These are phyloP conservation scores for Amborella trichopoda DNA, from an alignment of 164 flowering plant species.

Conservation along the genomic window DNA sequence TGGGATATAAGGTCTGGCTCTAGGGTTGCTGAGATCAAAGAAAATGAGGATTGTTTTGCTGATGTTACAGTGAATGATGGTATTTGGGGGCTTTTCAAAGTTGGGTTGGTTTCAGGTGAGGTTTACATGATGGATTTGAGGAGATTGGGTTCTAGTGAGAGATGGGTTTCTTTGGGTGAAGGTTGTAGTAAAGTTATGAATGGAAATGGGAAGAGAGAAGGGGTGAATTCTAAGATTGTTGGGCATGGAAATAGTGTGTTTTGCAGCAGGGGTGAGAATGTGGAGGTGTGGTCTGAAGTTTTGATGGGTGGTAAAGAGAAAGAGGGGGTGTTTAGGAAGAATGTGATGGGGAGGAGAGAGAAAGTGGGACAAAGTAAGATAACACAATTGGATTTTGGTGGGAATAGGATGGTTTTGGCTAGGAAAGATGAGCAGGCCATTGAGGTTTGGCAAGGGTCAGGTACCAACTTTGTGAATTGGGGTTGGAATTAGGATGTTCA, in stretches of 20 bases:
- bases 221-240: slow-evolving; percentile 56
- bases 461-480: neutral
- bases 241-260: slow-evolving; percentile 74
- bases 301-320: slow-evolving; percentile 27
- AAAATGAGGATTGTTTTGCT: slow-evolving; percentile 69
- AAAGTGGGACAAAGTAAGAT: slow-evolving; percentile 45
- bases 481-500: no score
- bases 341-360: slow-evolving; percentile 53
- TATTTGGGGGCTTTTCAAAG: slow-evolving; percentile 49
- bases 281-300: slow-evolving; percentile 91
- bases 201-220: slow-evolving; percentile 72
- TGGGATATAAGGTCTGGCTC: slow-evolving; percentile 73
- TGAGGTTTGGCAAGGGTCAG: slow-evolving; percentile 89
- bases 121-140: slow-evolving; percentile 63
- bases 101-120: slow-evolving; percentile 82
- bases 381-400: slow-evolving; percentile 66
- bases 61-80: slow-evolving; percentile 60
- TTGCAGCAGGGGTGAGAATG: slow-evolving; percentile 56
- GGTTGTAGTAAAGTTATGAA: slow-evolving; percentile 18
- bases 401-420: slow-evolving; percentile 77
- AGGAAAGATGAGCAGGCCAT: slow-evolving; percentile 68
- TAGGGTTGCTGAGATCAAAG: slow-evolving; percentile 53
- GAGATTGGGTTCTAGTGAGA: slow-evolving; percentile 27
- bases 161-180: slow-evolving; percentile 72
- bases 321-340: slow-evolving; percentile 65